Conservation (phyloP, 2,329 filamentous ascomycete species). For the Pezicula radicicola region DNA sequence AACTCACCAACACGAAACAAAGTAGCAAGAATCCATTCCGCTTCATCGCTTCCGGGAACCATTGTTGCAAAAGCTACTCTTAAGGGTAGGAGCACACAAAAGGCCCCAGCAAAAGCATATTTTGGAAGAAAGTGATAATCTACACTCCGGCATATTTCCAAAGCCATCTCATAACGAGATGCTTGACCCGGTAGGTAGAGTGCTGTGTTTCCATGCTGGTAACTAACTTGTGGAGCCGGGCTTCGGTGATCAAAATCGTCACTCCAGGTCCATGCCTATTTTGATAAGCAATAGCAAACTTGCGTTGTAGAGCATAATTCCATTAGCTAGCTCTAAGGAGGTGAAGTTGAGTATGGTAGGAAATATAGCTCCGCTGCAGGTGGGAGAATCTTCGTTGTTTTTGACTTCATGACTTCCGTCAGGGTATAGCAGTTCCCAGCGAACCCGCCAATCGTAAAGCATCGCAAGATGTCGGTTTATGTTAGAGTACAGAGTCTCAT, state of each 20-base stretch:
- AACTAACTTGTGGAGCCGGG: neutral
- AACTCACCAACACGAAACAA: too few relatives aligned
- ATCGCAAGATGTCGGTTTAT: neutral
- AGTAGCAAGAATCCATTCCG: neutral
- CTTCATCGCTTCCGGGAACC: neutral
- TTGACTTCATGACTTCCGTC: conserved; percentile 1
- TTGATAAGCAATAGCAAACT: conserved; percentile 2
- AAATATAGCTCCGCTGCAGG: neutral
- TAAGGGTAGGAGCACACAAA: conserved; percentile 3
- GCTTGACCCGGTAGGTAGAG: neutral
- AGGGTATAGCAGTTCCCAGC: conserved; percentile 2
- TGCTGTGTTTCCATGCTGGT: neutral
- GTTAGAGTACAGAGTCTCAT: neutral
- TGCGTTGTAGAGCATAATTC: conserved; percentile 4
- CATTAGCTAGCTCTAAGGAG: neutral
- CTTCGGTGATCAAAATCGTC: neutral
- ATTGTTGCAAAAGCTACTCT: neutral
- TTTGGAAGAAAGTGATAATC: neutral
- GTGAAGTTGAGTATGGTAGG: neutral
- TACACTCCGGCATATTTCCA: conserved; percentile 4
- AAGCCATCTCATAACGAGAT: neutral
- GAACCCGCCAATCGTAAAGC: conserved; percentile 2
- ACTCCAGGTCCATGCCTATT: neutral
- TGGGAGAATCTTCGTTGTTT: neutral
- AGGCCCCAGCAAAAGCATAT: neutral